phyloP scores from a whole-genome alignment of 805 yeast species.

The Saturnispora gosingensis region DNA sequence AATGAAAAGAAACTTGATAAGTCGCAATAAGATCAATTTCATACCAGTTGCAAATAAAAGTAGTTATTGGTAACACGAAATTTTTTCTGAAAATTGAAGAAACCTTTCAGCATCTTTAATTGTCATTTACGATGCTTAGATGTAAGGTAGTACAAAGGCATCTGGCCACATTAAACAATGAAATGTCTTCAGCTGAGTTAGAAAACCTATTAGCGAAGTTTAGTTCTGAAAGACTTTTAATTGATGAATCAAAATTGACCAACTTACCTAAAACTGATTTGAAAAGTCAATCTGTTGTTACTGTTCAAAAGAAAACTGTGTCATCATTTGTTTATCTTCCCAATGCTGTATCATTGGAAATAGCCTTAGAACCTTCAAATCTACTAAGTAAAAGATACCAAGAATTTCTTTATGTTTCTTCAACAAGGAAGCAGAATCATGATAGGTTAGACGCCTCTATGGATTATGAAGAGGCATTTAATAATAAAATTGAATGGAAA shows the following conservation, averaged over 20 bases:
- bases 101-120: background rate
- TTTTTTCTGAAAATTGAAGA: background rate
- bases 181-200: background rate
- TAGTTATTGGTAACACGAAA: too few relatives aligned
- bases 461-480: background rate
- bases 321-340: conserved; percentile 11
- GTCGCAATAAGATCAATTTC: background rate
- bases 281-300: background rate
- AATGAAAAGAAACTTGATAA: background rate
- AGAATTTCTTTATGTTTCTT: background rate
- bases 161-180: background rate
- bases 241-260: background rate
- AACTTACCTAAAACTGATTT: background rate
- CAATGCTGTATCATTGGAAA: conserved; percentile 12
- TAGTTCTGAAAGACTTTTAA: background rate
- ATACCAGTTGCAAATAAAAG: background rate
- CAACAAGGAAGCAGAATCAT: background rate
- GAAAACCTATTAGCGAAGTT: background rate
- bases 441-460: background rate
- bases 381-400: background rate
- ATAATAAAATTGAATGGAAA: background rate
- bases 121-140: background rate
- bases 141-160: background rate
- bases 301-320: background rate
- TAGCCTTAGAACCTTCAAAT: conserved; percentile 6